Conservation (phyloP, 2,329 filamentous ascomycete species). For the Mycogone perniciosa region DNA sequence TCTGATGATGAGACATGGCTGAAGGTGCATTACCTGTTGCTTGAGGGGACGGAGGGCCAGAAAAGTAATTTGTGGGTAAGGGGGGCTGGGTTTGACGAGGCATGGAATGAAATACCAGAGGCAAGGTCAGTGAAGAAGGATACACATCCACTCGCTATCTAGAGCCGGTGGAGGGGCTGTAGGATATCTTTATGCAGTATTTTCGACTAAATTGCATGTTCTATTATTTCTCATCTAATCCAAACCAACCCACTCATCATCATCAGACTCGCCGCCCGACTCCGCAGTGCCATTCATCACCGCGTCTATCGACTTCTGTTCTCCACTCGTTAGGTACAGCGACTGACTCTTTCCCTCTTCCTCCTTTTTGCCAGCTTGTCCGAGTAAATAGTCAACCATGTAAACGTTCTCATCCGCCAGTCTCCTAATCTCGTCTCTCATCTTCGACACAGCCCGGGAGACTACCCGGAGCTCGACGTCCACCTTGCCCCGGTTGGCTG, state of each 20-base stretch:
- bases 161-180: background rate
- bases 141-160: background rate
- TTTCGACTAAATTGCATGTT: constrained; percentile 1
- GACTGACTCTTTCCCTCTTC: constrained; percentile 17
- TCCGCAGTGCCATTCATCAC: constrained; percentile 27
- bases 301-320: constrained; percentile 21
- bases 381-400: constrained; percentile 74
- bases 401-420: constrained; percentile 85
- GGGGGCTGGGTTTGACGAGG: constrained; percentile 55
- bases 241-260: constrained; percentile 43
- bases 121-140: background rate
- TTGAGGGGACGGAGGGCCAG: constrained; percentile 53
- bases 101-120: constrained; percentile 44
- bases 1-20: constrained; percentile 53
- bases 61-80: constrained; percentile 57
- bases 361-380: constrained; percentile 37
- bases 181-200: background rate
- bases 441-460: constrained; percentile 70
- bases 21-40: constrained; percentile 52
- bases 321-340: constrained; percentile 6
- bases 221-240: constrained; percentile 29
- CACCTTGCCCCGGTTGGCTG: constrained; percentile 70
- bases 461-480: constrained; percentile 81
- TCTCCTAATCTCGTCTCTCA: constrained; percentile 74
- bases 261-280: constrained; percentile 32